phyloP scores from a whole-genome alignment of 768 basidiomycete species.

The Rhodotorula sphaerocarpa region DNA sequence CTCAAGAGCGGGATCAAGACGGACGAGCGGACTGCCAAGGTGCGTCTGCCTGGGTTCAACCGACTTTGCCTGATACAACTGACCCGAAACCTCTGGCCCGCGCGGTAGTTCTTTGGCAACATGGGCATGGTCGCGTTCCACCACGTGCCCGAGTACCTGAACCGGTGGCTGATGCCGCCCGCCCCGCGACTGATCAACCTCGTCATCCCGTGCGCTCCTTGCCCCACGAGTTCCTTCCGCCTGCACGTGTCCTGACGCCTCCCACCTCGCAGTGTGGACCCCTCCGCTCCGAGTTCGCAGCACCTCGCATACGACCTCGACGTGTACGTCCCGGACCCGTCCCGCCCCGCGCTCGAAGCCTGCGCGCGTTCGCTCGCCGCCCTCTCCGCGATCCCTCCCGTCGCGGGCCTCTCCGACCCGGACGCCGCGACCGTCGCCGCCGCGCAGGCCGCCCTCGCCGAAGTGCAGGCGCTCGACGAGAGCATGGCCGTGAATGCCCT shows the following conservation, averaged over 20 bases:
- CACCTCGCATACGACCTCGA: slow-evolving; percentile 14
- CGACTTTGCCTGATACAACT: not conserved
- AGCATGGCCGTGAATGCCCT: slow-evolving; percentile 9
- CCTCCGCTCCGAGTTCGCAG: not conserved
- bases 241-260: no score
- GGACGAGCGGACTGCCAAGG: slow-evolving; percentile 17
- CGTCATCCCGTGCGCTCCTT: not conserved
- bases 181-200: slow-evolving; percentile 62
- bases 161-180: slow-evolving; percentile 65
- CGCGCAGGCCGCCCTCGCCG: no score
- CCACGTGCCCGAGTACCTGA: slow-evolving; percentile 73
- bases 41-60: slow-evolving; percentile 1
- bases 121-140: slow-evolving; percentile 64
- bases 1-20: slow-evolving; percentile 48
- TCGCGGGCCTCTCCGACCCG: not conserved
- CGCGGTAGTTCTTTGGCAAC: slow-evolving; percentile 57
- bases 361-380: not conserved
- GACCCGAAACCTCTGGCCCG: not conserved
- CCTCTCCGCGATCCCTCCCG: not conserved
- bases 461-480: slow-evolving; percentile 9
- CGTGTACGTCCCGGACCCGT: slow-evolving; percentile 1
- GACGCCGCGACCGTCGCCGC: no score
- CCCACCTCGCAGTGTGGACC: not conserved
- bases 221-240: no score
- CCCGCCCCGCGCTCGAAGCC: slow-evolving; percentile 2